phyloP scores from a whole-genome alignment of 176 grass and related monocot genomes.

The Chloris gayana region DNA sequence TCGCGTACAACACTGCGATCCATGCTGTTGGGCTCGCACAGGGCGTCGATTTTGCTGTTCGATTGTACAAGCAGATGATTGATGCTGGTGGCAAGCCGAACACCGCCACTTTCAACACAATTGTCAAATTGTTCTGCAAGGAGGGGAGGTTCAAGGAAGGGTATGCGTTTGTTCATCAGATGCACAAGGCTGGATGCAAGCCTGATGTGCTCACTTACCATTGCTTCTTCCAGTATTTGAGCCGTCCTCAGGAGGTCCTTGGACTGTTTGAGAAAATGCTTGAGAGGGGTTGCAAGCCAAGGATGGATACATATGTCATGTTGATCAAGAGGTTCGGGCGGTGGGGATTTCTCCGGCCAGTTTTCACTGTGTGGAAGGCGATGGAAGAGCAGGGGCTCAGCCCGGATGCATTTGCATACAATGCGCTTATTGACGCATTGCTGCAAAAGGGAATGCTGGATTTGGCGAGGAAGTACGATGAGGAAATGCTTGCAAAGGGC shows the following conservation, averaged over 20 bases:
- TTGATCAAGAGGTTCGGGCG: slow-evolving; percentile 93
- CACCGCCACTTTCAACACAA: slow-evolving; percentile 64
- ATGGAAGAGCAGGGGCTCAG: slow-evolving; percentile 78
- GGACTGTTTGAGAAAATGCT: slow-evolving; percentile 89
- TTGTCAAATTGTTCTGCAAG: slow-evolving; percentile 76
- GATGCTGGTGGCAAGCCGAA: slow-evolving; percentile 70
- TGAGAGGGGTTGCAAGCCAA: slow-evolving; percentile 57
- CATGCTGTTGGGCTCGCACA: slow-evolving; percentile 65
- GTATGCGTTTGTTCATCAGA: slow-evolving; percentile 73
- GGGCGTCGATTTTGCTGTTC: slow-evolving; percentile 67
- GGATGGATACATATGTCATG: slow-evolving; percentile 97
- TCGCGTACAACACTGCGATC: slow-evolving; percentile 83
- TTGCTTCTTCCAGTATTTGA: slow-evolving; percentile 89
- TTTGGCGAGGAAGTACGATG: slow-evolving; percentile 79
- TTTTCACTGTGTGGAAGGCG: slow-evolving; percentile 73
- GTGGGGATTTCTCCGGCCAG: slow-evolving; percentile 84
- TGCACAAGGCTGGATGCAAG: slow-evolving; percentile 59
- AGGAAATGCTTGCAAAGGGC: slow-evolving; percentile 79
- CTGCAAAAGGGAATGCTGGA: slow-evolving; percentile 86
- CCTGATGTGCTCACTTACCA: slow-evolving; percentile 85
- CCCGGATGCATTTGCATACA: slow-evolving; percentile 87
- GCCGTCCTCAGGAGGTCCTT: slow-evolving; percentile 73
- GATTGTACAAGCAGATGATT: slow-evolving; percentile 74
- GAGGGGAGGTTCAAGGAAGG: slow-evolving; percentile 84
- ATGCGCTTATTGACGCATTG: slow-evolving; percentile 78